Evolutionary conservation across 2,329 filamentous ascomycete species (phyloP).

Genomic region (Reticulascus tulasneorum): DNA sequence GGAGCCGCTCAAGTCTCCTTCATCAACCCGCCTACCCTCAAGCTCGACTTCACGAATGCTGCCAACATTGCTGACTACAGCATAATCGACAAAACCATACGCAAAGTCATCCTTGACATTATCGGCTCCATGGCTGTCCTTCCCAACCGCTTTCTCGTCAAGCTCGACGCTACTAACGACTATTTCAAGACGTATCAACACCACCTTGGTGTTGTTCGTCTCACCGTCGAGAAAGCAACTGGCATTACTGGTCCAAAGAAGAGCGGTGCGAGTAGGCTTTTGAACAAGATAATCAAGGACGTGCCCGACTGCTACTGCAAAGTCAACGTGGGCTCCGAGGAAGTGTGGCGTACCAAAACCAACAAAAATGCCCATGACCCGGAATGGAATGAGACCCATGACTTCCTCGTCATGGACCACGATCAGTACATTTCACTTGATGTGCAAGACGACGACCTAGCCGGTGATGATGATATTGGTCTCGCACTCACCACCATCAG

Average conservation of each 20-base stretch:
- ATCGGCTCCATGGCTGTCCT: constrained; percentile 41
- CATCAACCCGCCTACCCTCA: constrained; percentile 41
- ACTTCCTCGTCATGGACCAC: constrained; percentile 41
- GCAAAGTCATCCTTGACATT: constrained; percentile 38
- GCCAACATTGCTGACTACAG: constrained; percentile 38
- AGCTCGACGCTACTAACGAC: constrained; percentile 40
- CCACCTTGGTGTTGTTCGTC: constrained; percentile 36
- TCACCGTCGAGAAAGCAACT: constrained; percentile 37
- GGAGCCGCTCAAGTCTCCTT: constrained; percentile 44
- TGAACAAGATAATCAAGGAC: constrained; percentile 40
- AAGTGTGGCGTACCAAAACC: constrained; percentile 37
- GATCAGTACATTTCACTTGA: constrained; percentile 38
- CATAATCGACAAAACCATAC: constrained; percentile 37
- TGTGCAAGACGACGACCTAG: constrained; percentile 39
- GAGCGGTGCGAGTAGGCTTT: constrained; percentile 28
- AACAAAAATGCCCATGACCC: constrained; percentile 38
- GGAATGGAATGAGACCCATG: constrained; percentile 43
- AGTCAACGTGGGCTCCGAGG: constrained; percentile 37
- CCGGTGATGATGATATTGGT: constrained; percentile 40
- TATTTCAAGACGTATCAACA: constrained; percentile 44
- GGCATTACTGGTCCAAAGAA: constrained; percentile 29
- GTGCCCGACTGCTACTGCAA: constrained; percentile 43
- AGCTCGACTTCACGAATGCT: constrained; percentile 43
- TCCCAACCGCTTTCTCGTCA: constrained; percentile 45
- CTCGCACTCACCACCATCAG: constrained; percentile 34